Conservation (phyloP, 768 basidiomycete species). For the Kwoniella mangroviensis region DNA sequence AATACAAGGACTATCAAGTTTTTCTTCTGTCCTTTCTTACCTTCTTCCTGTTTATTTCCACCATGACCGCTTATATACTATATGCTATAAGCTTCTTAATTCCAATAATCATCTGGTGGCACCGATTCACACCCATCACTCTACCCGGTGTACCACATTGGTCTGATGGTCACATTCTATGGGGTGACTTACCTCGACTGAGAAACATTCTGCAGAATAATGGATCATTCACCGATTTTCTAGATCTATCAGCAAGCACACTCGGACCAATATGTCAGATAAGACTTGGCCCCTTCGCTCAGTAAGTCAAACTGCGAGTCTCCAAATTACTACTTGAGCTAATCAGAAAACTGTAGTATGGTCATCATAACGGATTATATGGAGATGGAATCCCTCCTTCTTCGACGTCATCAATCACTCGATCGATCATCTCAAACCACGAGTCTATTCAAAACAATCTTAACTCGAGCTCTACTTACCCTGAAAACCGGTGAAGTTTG, state of each 20-base stretch:
- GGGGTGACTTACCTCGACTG: slow-evolving; percentile 11
- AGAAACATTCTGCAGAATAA: not conserved
- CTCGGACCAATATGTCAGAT: slow-evolving; percentile 45
- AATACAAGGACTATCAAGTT: not conserved
- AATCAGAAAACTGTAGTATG: too few species aligned
- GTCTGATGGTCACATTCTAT: slow-evolving; percentile 8
- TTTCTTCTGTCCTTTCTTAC: not conserved
- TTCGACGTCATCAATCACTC: slow-evolving; percentile 28
- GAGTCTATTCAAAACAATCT: slow-evolving; percentile 34
- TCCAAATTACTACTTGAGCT: too few species aligned
- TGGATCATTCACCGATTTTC: slow-evolving; percentile 5
- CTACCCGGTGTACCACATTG: slow-evolving; percentile 21
- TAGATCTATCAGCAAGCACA: slow-evolving; percentile 18
- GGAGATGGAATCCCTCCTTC: slow-evolving; percentile 36
- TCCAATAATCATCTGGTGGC: not conserved
- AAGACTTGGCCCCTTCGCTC: slow-evolving; percentile 31
- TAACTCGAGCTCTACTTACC: slow-evolving; percentile 45
- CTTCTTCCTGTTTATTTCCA: not conserved
- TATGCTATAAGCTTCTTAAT: not conserved
- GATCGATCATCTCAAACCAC: slow-evolving; percentile 42
- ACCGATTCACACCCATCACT: not conserved
- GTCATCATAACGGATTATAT: slow-evolving; percentile 40
- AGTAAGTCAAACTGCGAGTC: too few species aligned
- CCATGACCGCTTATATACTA: not conserved
- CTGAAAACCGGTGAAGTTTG: slow-evolving; percentile 37